Base-by-base conservation (phyloP, 768 basidiomycete genomes). In the Hortiboletus campestris region DNA sequence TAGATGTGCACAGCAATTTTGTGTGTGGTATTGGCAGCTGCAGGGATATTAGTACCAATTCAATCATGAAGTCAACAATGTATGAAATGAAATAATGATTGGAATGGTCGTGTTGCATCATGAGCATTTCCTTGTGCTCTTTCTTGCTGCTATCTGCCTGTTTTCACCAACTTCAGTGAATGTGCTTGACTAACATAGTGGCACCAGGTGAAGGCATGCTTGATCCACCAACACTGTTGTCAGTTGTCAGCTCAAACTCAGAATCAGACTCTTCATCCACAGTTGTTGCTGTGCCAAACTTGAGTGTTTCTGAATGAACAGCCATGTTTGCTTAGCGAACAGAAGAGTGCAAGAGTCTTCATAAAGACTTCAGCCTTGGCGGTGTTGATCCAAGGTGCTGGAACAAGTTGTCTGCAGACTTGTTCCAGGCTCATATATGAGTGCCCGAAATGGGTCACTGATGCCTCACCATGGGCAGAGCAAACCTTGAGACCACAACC, bases 291-390 rank as follows among this genome's bases (percentile, higher is more conserved):
- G 12, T 16, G 7, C 10, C 13, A 13, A n/a, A 38, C 11, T 48
- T 25, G 38, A 20, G n/a, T 56, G 5, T 19, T 46, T 34, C 16
- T 35, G 16, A 57, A 57, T 2, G 35, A 51, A 9, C 56, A 57
- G 1, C 56, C 41, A 14, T 57, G 32, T 13, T 57, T 35, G 2
- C 16, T 31, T 8, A 57, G 12, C 1, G 50, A 42, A 36, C 56
- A 57, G 29, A 51, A 57, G 13, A 57, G 49, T 0, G 46, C 40
- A 1, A 57, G n/a, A 3, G 46, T 57, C 46, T 57, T 57, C 28
- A 22, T 52, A 17, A 57, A 57, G 16, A 57, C 31, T 25, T 56
- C 44, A 10, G 39, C 49, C 5, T 32, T 29, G 11, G 49, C 29
- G 2, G 17, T 20, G 39, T 9, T 11, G 14, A 49, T 12, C 11